These are phyloP conservation scores for Trichoderma afroharzianum DNA, from an alignment of 2,329 filamentous ascomycete genomes.

Conservation along the genomic window DNA sequence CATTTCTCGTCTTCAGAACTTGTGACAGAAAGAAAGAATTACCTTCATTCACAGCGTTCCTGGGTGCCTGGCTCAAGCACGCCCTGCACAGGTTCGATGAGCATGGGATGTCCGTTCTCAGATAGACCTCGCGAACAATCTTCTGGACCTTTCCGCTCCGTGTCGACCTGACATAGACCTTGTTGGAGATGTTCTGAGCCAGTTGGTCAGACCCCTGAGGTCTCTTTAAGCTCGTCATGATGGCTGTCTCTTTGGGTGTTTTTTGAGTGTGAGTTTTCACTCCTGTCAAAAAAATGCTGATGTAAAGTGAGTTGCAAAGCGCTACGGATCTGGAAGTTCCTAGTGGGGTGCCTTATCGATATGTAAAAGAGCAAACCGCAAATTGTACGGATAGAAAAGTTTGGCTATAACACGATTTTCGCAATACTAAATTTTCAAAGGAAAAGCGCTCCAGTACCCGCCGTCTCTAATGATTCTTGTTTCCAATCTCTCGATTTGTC, in stretches of 20 bases:
- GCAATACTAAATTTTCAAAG: background rate
- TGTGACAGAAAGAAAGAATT: conserved; percentile 17
- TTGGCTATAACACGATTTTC: background rate
- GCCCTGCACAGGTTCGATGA: conserved; percentile 81
- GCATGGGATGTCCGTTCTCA: conserved; percentile 95
- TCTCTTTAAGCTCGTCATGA: conserved; percentile 65
- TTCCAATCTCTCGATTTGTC: background rate
- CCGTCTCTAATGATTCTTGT: background rate
- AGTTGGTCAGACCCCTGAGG: conserved; percentile 49
- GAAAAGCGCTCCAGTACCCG: background rate
- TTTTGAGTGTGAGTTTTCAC: background rate
- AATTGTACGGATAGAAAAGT: background rate
- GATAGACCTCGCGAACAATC: conserved; percentile 93
- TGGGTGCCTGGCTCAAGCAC: conserved; percentile 72
- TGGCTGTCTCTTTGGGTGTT: conserved; percentile 18
- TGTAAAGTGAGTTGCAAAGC: conserved; percentile 12
- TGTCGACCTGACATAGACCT: conserved; percentile 91
- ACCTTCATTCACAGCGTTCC: conserved; percentile 77
- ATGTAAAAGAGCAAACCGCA: background rate
- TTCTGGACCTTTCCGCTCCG: conserved; percentile 98
- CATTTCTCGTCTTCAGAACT: too few relatives aligned
- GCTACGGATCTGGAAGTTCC: background rate
- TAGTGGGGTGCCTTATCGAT: conserved; percentile 19
- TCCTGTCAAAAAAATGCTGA: conserved; percentile 13
- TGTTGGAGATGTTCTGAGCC: conserved; percentile 81